Evolutionary conservation across 257 asterid genomes (phyloP).

Genomic region (Catharanthus roseus): DNA sequence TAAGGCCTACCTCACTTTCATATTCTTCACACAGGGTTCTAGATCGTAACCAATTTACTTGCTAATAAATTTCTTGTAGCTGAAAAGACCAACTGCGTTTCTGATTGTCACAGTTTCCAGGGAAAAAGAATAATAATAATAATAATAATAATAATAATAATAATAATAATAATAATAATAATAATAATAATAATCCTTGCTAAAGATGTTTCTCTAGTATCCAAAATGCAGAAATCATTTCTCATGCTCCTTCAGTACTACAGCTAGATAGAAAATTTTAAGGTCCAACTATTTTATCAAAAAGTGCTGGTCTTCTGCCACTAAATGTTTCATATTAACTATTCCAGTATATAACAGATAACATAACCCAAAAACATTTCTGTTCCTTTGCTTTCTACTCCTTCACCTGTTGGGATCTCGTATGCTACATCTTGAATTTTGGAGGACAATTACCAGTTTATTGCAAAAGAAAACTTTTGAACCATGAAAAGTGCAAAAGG

Average conservation of each 20-base stretch:
- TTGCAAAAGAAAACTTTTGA: too few relatives aligned
- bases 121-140: too few relatives aligned
- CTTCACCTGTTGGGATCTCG: too few relatives aligned
- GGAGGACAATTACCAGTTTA: too few relatives aligned
- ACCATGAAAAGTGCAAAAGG: too few relatives aligned
- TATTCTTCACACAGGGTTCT: neutral
- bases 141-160: too few relatives aligned
- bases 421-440: too few relatives aligned
- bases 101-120: neutral
- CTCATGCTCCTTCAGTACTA: neutral
- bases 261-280: neutral
- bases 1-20: neutral
- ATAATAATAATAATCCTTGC: too few relatives aligned
- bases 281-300: neutral
- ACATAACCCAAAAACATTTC: neutral
- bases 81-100: too few relatives aligned
- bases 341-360: neutral
- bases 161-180: too few relatives aligned
- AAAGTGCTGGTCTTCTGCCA: neutral
- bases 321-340: neutral
- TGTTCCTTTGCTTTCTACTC: too few relatives aligned
- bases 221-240: neutral
- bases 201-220: neutral
- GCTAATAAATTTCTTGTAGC: neutral
- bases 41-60: neutral